Conservation (phyloP, 768 basidiomycete genomes). For the Lactifluus hygrophoroides region DNA sequence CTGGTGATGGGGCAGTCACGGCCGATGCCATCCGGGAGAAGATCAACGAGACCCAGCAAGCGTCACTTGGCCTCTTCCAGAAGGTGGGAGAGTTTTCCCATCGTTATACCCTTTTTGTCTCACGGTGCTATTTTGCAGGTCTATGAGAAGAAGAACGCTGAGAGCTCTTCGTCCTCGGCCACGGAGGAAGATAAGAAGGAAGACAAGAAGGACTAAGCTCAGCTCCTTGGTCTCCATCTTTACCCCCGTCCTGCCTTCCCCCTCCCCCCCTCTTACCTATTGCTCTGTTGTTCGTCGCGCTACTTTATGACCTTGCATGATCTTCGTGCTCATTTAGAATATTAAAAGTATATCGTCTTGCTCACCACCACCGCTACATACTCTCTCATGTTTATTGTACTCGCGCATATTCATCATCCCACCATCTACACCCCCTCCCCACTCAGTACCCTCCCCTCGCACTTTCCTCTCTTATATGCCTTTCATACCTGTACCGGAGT, state of each 20-base stretch:
- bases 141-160: constrained; percentile 85
- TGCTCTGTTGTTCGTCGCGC: neutral
- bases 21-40: constrained; percentile 87
- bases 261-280: neutral
- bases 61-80: constrained; percentile 94
- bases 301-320: constrained; percentile 12
- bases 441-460: constrained; percentile 11
- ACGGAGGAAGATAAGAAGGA: constrained; percentile 35
- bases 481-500: neutral
- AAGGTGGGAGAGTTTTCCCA: constrained; percentile 36
- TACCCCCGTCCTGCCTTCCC: neutral
- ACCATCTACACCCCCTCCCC: constrained; percentile 9
- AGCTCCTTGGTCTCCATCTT: neutral
- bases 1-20: constrained; percentile 70
- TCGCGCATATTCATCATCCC: constrained; percentile 9
- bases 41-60: constrained; percentile 89
- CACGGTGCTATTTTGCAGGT: constrained; percentile 27
- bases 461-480: neutral
- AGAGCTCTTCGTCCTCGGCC: constrained; percentile 35
- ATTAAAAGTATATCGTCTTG: constrained; percentile 16
- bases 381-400: constrained; percentile 14
- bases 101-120: neutral
- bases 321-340: constrained; percentile 17
- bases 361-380: constrained; percentile 13
- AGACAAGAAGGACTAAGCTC: constrained; percentile 81